Base-by-base conservation (phyloP, 805 yeast species). In the Dipodascus albidus region DNA sequence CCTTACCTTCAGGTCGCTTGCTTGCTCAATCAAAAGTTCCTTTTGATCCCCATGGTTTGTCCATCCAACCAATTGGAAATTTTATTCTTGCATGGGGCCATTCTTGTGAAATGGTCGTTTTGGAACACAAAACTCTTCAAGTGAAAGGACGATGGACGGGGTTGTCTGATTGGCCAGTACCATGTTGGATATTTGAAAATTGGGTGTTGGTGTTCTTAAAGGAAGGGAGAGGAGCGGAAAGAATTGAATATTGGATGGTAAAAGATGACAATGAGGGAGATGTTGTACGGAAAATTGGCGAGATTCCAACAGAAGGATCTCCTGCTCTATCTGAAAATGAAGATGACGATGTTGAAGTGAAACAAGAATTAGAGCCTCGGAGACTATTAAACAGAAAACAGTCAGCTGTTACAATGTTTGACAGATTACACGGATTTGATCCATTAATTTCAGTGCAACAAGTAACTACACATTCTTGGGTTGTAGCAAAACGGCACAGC, bases 71-170 rank as follows among this genome's bases (percentile, higher is more conserved):
- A 3, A 23, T 22, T 31, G 38, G 11, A n/a, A 42, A 53, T 22
- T 22, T n/a, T n/a, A 31, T 58, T 19, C 21, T 58, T 11, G 58
- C 51, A 17, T 58, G 60, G 60, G 60, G 60, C 3, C 51, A 53
- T n/a, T 53, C 56, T 2, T 49, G 55, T 23, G 55, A 55, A 50
- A 47, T 56, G 47, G 33, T 49, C 11, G 23, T 56, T 17, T 15
- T 57, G 24, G 59, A 53, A 22, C n/a, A 24, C 22, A 20, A 17
- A 14, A 50, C 55, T 2, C 49, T 58, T 2, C 24, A 48, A 23
- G 35, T 49, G 2, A 42, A 21, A 3, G 47, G 50, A 9, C n/a
- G 50, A 21, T 50, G 56, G 50, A 41, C 42, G 2, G 14, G 19
- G 4, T 44, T 58, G 48, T 55, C 50, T 15, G 58, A 54, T 35